Evolutionary conservation across 2,329 filamentous ascomycete genomes (phyloP).

Genomic region (Trichoderma simmonsii): DNA sequence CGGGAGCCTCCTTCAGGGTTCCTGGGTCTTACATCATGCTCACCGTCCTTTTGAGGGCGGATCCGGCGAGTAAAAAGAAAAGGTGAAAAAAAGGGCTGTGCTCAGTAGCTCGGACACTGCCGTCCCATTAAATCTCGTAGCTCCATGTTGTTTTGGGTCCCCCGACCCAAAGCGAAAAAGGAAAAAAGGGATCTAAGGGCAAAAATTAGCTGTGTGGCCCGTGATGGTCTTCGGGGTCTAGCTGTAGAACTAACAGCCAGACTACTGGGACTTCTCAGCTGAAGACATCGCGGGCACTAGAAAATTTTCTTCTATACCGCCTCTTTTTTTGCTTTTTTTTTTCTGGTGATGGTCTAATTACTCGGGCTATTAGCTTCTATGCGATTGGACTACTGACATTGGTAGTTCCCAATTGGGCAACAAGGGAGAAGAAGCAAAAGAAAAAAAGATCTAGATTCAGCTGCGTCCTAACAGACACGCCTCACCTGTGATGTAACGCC

Average conservation of each 20-base stretch:
- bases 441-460: background rate
- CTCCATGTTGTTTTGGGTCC: background rate
- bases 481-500: slow-evolving; percentile 1
- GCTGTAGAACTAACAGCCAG: background rate
- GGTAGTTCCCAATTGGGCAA: background rate
- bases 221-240: background rate
- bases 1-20: background rate
- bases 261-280: background rate
- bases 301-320: background rate
- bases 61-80: background rate
- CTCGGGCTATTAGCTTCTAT: background rate
- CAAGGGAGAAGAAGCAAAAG: background rate
- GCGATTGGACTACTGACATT: background rate
- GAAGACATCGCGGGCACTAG: background rate
- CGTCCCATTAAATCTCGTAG: background rate
- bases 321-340: background rate
- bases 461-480: background rate
- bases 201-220: background rate
- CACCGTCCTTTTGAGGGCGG: background rate
- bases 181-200: background rate
- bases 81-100: background rate
- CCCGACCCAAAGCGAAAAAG: background rate
- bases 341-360: background rate
- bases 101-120: background rate
- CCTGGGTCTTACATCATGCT: slow-evolving; percentile 10